Evolutionary conservation across 2,329 filamentous ascomycete genomes (phyloP), one percentile per base, ranked within the genome.

Genomic region (Tothia fuscella): DNA sequence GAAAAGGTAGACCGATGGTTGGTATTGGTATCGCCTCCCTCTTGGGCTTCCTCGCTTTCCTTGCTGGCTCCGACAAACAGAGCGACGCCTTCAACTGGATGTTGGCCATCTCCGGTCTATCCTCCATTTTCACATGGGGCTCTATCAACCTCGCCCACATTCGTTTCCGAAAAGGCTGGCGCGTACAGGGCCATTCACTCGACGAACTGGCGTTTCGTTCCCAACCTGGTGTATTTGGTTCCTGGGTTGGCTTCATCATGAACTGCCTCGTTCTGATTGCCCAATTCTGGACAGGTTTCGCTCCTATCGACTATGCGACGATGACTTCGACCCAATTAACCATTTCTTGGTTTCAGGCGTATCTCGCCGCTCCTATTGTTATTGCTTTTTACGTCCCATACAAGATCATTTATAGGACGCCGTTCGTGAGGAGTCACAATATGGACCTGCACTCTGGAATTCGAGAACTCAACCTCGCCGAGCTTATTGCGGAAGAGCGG

Each of bases 391-490:
- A 83, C 58, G 33, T 84, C 9, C 67, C 60, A 0, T 89, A 93
- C 62, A 93, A 93, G 63, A 13, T 91, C 25, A 81, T 68, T 60
- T 83, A 75, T 56, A 70, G 69, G 43, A 93, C 87, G 2, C 64
- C 68, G 2, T 68, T 85, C 44, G 70, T 94, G 32, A 68, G 71
- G 14, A 62, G 72, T 25, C 67, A 71, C 38, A 80, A 93, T 48
- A 93, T 95, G 78, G 88, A 95, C 60, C 64, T 95, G 47, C 75
- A 81, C 46, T 93, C 87, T 0, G 89, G 89, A 2, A 76, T 87
- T 21, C 71, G 88, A 20, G 86, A 94, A 54, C 73, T 95, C 44
- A 88, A 94, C 56, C 64, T 95, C 33, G 76, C 78, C 21, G 75
- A 82, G 46, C 63, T 96, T 38, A 68, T 93, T 38, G 78, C 79